Percentiles rank a stretch among this genome's conserved stretches.
phyloP scores from a whole-genome alignment of 2,329 filamentous ascomycete species.

The Penicillium vulpinum region DNA sequence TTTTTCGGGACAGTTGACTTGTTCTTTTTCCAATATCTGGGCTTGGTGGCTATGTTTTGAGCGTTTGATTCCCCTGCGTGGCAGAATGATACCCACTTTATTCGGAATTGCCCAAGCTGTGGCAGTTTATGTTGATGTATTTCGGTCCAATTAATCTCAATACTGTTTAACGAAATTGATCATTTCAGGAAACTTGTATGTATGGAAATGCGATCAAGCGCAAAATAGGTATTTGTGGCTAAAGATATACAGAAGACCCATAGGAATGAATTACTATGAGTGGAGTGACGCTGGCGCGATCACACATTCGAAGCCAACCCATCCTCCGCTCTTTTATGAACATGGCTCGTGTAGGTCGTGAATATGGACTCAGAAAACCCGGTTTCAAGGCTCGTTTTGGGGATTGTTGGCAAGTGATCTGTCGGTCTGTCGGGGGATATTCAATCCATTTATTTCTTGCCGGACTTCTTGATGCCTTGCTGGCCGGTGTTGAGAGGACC shows the following conservation, averaged over 20 bases:
- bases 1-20: not conserved
- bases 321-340: constrained; percentile 16
- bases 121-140: constrained; percentile 1
- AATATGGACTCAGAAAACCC: constrained; percentile 8
- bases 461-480: constrained; percentile 96
- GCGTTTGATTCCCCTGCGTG: constrained; percentile 9
- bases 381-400: not conserved
- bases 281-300: constrained; percentile 1
- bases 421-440: not conserved
- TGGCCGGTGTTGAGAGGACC: constrained; percentile 80
- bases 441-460: constrained; percentile 75
- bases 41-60: constrained; percentile 5
- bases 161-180: not conserved
- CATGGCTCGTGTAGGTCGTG: constrained; percentile 27
- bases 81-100: constrained; percentile 9
- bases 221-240: constrained; percentile 11
- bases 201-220: constrained; percentile 8
- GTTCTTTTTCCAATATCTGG: constrained; percentile 1
- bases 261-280: not conserved
- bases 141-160: not conserved
- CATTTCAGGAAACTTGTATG: not conserved
- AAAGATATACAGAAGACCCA: constrained; percentile 8
- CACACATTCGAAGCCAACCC: constrained; percentile 5
- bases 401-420: not conserved
- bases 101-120: constrained; percentile 2